Conservation (phyloP, 2,329 filamentous ascomycete species). For the Aspergillus versicolor region DNA sequence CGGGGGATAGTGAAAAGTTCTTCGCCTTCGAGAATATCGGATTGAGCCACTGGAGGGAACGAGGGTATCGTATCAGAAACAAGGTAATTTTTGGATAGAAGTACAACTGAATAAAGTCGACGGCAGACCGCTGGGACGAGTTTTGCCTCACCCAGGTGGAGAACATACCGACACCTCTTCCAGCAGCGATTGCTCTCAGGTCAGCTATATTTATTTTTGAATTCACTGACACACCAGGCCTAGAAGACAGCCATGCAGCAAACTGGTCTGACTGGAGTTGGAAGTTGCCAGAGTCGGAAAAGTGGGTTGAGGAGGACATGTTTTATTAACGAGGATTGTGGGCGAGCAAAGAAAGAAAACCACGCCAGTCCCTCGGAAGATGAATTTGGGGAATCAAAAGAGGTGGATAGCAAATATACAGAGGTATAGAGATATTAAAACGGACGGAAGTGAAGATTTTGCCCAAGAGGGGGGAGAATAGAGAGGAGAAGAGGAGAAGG, state of each 20-base stretch:
- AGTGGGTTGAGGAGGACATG: slow-evolving; percentile 39
- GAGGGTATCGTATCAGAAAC: slow-evolving; percentile 23
- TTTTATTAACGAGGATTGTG: slow-evolving; percentile 14
- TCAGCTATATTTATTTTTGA: slow-evolving; percentile 60
- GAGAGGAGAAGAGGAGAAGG: background rate
- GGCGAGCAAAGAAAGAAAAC: slow-evolving; percentile 13
- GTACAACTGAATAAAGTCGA: background rate
- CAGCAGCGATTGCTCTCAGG: slow-evolving; percentile 55
- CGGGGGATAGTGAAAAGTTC: slow-evolving; percentile 79
- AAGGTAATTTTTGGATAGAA: slow-evolving; percentile 11
- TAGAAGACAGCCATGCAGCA: slow-evolving; percentile 55
- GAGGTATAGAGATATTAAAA: background rate
- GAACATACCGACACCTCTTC: slow-evolving; percentile 63
- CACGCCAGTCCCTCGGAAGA: slow-evolving; percentile 2
- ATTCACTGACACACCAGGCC: slow-evolving; percentile 55
- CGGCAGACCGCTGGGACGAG: slow-evolving; percentile 15
- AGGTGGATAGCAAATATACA: background rate
- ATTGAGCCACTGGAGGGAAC: slow-evolving; percentile 60
- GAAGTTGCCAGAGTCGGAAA: slow-evolving; percentile 39
- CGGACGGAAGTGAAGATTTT: background rate
- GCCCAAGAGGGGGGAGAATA: background rate
- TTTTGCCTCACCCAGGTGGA: slow-evolving; percentile 21
- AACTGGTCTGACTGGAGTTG: slow-evolving; percentile 52
- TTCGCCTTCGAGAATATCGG: slow-evolving; percentile 71
- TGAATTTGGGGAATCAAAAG: slow-evolving; percentile 1